Conservation (phyloP, 148 eudicot species). For the Chenopodium quinoa region DNA sequence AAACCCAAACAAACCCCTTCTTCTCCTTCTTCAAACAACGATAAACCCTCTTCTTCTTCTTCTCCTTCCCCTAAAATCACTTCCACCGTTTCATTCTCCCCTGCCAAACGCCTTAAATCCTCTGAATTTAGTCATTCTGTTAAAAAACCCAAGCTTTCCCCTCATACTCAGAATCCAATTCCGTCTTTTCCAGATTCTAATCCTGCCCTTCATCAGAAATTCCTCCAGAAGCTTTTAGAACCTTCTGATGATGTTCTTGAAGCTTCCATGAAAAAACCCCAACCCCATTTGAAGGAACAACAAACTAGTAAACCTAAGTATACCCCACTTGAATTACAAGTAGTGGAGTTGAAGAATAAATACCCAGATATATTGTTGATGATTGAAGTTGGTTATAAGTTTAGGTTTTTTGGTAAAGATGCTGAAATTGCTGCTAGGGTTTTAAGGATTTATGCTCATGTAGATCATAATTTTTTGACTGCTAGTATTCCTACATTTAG, state of each 20-base stretch:
- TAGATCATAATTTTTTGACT: slow-evolving; percentile 87
- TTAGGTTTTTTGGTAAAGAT: slow-evolving; percentile 79
- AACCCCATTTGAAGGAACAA: slow-evolving; percentile 1
- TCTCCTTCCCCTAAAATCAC: slow-evolving; percentile 71
- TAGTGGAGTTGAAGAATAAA: slow-evolving; percentile 61
- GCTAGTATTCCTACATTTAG: slow-evolving; percentile 96
- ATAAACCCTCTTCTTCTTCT: slow-evolving; percentile 24
- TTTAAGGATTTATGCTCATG: slow-evolving; percentile 76
- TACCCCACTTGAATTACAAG: slow-evolving; percentile 89
- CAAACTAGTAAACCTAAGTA: slow-evolving; percentile 38
- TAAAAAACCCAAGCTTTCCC: slow-evolving; percentile 48
- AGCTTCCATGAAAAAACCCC: slow-evolving; percentile 26
- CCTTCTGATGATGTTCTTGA: slow-evolving; percentile 52
- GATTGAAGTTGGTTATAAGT: slow-evolving; percentile 91
- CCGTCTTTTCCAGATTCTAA: slow-evolving; percentile 43
- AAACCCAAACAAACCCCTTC: slow-evolving; percentile 57
- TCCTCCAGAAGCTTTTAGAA: slow-evolving; percentile 75
- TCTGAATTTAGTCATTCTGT: slow-evolving; percentile 37
- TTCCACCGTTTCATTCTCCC: slow-evolving; percentile 66
- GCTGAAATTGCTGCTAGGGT: slow-evolving; percentile 92
- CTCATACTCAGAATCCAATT: slow-evolving; percentile 47
- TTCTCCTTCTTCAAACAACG: slow-evolving; percentile 39
- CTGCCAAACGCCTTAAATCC: slow-evolving; percentile 66
- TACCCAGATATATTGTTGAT: slow-evolving; percentile 84
- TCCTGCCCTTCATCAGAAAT: slow-evolving; percentile 66